These are phyloP conservation scores for Penicillium crystallinum DNA, from an alignment of 495 filamentous ascomycete species.

Conservation along the genomic window DNA sequence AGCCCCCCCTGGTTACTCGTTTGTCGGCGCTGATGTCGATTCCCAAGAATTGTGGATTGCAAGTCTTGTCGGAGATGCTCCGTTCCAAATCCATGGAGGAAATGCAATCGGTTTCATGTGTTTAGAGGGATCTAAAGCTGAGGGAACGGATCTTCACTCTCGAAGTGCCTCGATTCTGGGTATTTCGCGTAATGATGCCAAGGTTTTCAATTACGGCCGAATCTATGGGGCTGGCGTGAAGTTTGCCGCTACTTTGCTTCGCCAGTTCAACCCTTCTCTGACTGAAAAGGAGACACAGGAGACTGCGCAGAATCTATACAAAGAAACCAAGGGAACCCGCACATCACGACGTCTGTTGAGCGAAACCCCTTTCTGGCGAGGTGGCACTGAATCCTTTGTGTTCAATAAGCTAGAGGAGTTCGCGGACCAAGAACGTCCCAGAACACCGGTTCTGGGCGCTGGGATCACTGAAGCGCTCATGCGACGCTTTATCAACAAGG, in stretches of 20 bases:
- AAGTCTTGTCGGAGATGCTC: constrained; percentile 87
- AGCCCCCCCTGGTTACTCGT: constrained; percentile 82
- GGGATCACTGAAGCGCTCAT: constrained; percentile 95
- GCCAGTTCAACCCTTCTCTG: constrained; percentile 85
- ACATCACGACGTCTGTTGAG: constrained; percentile 62
- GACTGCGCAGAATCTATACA: constrained; percentile 76
- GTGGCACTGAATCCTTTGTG: constrained; percentile 93
- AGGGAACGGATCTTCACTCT: constrained; percentile 92
- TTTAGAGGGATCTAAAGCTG: constrained; percentile 87
- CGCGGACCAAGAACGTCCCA: constrained; percentile 84
- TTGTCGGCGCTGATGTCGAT: constrained; percentile 97
- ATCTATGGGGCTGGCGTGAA: constrained; percentile 96
- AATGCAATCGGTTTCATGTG: constrained; percentile 99
- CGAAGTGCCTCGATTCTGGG: constrained; percentile 87
- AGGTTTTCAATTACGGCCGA: constrained; percentile 97
- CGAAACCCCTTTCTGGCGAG: constrained; percentile 84
- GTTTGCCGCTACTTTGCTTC: constrained; percentile 82
- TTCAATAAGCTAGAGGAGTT: constrained; percentile 98
- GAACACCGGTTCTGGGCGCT: constrained; percentile 90
- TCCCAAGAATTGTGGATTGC: constrained; percentile 99
- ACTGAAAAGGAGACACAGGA: constrained; percentile 69
- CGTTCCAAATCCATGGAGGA: constrained; percentile 89
- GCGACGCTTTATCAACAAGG: constrained; percentile 78
- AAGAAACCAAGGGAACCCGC: constrained; percentile 82
- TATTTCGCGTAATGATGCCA: constrained; percentile 91